Evolutionary conservation across 1,284 basidiomycete genomes (phyloP), one percentile per base, ranked within the genome.

Genomic region (Taiwanofungus camphoratus): DNA sequence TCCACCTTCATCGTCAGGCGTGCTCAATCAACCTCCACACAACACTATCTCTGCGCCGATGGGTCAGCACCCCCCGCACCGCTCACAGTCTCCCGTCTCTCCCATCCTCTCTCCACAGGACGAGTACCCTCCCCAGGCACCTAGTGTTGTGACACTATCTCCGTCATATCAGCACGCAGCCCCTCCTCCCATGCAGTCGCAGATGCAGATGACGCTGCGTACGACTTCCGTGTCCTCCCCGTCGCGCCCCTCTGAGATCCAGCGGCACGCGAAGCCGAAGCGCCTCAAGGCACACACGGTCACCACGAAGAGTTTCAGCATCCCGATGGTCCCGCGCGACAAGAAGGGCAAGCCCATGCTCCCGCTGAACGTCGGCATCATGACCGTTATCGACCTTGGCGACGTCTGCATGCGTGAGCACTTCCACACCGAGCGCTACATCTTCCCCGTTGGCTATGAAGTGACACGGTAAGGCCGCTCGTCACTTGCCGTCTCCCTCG

Each of bases 391-490:
- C 44, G 76, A 59, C 45, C 68, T 90, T 0, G 87, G 87, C 4
- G 72, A 78, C 48, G 76, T 88, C 4, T 87, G 83, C 56, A 78
- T 81, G 76, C 71, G 83, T 35, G 84, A 88, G 53, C 82, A 87
- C 58, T 89, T 88, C 56, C 83, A 87, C 59, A 87, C 87, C 0
- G 86, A 89, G 59, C 69, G 87, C 45, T 89, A 89, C 58, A 89
- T 90, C 51, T 90, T 87, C 55, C 87, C 87, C 15, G 81, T 89
- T 37, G 86, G 86, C 15, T 90, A 88, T 58, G 82, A 87, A 58
- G 85, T 87, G 4, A 84, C 78, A 3, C 71, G 86, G 86, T 85
- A 42, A 40, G 49, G 8, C 8, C 16, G 6, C 30, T 12, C 38
- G 20, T 31, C 18, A 46, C 30, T 23, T 30, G 5, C 19, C 5